A percentile compares a stretch with the other conserved stretches of the same genome.
Conservation (phyloP, 352 stramenopile species). For the Pythium inflatum region DNA sequence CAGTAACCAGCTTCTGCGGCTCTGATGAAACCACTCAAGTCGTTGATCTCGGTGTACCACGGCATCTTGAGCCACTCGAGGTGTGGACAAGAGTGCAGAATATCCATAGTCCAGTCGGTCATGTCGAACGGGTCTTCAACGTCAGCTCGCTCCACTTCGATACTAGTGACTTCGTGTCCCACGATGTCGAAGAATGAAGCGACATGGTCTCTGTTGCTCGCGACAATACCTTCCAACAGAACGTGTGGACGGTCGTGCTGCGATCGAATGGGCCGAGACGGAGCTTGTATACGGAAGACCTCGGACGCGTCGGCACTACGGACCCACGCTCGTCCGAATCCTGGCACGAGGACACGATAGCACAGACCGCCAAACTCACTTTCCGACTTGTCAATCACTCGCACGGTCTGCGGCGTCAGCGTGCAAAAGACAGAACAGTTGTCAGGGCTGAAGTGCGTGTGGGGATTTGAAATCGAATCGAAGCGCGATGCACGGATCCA, state of each 20-base stretch:
- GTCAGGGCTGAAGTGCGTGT: neutral
- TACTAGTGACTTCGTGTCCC: neutral
- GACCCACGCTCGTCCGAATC: neutral
- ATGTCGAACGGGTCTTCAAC: neutral
- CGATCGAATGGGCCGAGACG: neutral
- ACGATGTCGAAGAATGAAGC: neutral
- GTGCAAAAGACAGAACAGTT: neutral
- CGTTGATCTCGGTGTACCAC: neutral
- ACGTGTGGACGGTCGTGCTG: neutral
- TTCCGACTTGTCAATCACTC: neutral
- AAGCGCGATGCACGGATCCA: neutral
- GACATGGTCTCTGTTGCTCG: neutral
- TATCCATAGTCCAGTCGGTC: neutral
- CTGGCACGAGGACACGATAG: neutral
- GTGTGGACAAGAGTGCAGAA: neutral
- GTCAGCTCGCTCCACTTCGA: neutral
- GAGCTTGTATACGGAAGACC: neutral
- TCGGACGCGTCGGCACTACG: neutral
- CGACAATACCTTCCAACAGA: neutral
- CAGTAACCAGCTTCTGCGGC: neutral
- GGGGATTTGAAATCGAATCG: neutral
- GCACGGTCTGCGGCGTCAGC: neutral
- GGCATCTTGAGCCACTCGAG: neutral
- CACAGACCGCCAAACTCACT: neutral
- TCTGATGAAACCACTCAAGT: neutral